phyloP scores from a whole-genome alignment of 306 rosid species.

The Hippophae gyantsensis region DNA sequence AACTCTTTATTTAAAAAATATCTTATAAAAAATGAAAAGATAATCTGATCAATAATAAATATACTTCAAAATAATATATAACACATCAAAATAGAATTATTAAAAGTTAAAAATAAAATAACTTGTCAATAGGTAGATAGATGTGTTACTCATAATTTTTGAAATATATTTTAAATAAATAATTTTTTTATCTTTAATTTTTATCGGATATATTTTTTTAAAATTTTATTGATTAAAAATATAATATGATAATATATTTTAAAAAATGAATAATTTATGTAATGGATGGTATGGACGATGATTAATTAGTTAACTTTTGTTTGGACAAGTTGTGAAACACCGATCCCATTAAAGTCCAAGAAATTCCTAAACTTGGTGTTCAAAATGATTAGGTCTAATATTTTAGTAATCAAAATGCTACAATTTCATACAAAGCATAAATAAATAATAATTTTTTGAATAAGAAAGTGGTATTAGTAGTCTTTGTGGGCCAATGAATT shows the following conservation, averaged over 20 bases:
- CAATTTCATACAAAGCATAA: slow-evolving; percentile 12
- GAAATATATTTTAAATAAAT: too few relatives aligned
- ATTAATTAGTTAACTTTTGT: slow-evolving; percentile 3
- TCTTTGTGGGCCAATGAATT: slow-evolving; percentile 17
- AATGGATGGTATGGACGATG: slow-evolving; percentile 13
- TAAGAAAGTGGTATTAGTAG: slow-evolving; percentile 31
- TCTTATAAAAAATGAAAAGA: too few relatives aligned
- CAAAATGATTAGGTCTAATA: slow-evolving; percentile 54
- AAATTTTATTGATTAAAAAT: too few relatives aligned
- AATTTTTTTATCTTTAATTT: too few relatives aligned
- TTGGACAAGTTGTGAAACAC: slow-evolving; percentile 36
- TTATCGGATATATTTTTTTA: too few relatives aligned
- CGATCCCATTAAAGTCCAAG: slow-evolving; percentile 39
- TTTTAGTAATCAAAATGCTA: slow-evolving; percentile 33
- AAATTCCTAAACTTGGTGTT: slow-evolving; percentile 25
- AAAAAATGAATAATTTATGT: too few relatives aligned
- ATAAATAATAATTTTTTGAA: slow-evolving; percentile 29
- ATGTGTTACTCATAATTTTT: too few relatives aligned
- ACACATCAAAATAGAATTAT: too few relatives aligned
- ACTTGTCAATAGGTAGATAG: background rate
- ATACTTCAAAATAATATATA: too few relatives aligned
- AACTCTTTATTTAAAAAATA: too few relatives aligned
- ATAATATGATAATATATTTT: too few relatives aligned
- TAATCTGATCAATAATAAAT: too few relatives aligned
- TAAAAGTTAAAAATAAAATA: background rate